Evolutionary conservation across 2,329 filamentous ascomycete species (phyloP).

Genomic region (Sphaerulina vaccinii): DNA sequence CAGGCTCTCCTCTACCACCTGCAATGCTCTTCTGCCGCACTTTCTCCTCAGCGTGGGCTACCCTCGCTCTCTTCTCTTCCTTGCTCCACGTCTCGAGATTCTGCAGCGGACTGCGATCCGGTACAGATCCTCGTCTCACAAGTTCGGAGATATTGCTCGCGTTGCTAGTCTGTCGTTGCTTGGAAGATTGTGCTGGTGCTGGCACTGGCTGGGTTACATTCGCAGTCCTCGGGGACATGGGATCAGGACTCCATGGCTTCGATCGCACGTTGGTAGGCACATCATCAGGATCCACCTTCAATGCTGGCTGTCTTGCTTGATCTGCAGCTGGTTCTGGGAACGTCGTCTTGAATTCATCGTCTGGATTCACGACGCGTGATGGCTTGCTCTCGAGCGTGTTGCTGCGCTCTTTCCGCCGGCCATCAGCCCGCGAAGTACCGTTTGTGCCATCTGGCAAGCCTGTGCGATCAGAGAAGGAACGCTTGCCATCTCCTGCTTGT

Average conservation of each 20-base stretch:
- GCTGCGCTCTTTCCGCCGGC: constrained; percentile 19
- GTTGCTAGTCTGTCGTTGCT: constrained; percentile 26
- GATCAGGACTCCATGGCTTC: constrained; percentile 34
- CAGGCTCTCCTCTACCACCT: constrained; percentile 17
- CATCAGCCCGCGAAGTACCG: constrained; percentile 12
- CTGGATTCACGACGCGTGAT: constrained; percentile 6
- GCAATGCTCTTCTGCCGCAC: constrained; percentile 56
- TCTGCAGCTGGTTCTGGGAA: constrained; percentile 13
- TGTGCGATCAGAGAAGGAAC: constrained; percentile 34
- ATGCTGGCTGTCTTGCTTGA: constrained; percentile 15
- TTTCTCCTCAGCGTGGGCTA: constrained; percentile 76
- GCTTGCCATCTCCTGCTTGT: constrained; percentile 23
- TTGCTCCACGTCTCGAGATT: constrained; percentile 94
- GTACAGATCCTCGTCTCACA: constrained; percentile 58
- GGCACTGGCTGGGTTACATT: constrained; percentile 5
- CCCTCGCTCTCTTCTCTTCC: constrained; percentile 84
- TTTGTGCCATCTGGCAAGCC: constrained; percentile 15
- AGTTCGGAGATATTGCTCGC: constrained; percentile 24
- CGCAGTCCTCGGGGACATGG: constrained; percentile 23
- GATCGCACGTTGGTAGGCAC: constrained; percentile 31
- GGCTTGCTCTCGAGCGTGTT: constrained; percentile 11
- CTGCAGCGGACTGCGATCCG: constrained; percentile 86
- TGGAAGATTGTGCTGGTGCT: constrained; percentile 6
- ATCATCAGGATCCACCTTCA: constrained; percentile 30
- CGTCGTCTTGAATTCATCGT: constrained; percentile 12